Conservation (phyloP, 2,329 filamentous ascomycete genomes). For the Alternaria novae-zelandiae region DNA sequence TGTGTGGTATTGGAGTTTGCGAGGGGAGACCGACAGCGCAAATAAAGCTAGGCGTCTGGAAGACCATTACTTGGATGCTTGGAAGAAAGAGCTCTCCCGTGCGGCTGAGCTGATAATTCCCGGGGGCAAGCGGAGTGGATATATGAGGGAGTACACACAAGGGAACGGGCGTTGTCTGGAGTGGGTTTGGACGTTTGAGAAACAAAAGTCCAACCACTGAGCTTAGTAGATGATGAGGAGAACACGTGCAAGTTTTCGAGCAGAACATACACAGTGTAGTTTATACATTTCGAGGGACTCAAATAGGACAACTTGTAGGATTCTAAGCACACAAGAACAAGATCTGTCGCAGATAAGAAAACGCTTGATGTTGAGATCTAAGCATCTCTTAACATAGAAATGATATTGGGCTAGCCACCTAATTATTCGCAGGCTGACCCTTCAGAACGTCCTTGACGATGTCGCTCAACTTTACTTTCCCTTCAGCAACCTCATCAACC, state of each 20-base stretch:
- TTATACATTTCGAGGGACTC: background rate
- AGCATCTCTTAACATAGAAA: too few relatives aligned
- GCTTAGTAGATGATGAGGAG: background rate
- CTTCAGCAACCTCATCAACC: background rate
- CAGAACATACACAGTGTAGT: background rate
- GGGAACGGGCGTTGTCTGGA: background rate
- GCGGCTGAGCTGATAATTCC: background rate
- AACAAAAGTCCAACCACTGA: background rate
- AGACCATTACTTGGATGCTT: background rate
- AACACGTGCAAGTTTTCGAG: background rate
- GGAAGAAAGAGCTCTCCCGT: background rate
- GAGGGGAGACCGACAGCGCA: background rate
- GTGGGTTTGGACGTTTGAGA: background rate
- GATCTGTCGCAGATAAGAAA: too few relatives aligned
- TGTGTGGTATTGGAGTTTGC: background rate
- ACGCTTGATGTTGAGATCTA: too few relatives aligned
- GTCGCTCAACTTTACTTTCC: background rate
- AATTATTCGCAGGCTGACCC: fast-evolving
- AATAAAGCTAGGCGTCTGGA: background rate
- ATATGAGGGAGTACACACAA: background rate
- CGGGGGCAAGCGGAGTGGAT: background rate
- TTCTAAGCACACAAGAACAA: background rate
- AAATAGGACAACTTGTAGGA: background rate
- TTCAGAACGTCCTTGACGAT: background rate
- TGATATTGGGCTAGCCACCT: background rate